Conservation (phyloP, 306 rosid species). For the Astragalus membranaceus region DNA sequence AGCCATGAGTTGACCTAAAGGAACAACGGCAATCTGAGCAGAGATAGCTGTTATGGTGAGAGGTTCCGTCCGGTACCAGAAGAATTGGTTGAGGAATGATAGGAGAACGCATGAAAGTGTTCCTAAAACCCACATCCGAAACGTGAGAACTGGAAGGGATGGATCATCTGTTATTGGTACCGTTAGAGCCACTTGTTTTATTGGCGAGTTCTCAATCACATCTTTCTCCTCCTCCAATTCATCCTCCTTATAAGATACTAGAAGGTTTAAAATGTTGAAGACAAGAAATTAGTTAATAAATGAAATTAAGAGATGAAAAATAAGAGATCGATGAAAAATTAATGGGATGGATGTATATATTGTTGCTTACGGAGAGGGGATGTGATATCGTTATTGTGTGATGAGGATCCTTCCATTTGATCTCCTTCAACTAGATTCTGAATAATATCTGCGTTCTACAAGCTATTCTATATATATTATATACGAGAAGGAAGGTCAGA, state of each 20-base stretch:
- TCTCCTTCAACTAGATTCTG: background rate
- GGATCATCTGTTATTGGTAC: conserved; percentile 71
- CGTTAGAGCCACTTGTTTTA: conserved; percentile 79
- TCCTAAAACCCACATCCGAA: conserved; percentile 89
- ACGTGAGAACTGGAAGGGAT: conserved; percentile 63
- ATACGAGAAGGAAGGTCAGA: background rate
- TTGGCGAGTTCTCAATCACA: conserved; percentile 53
- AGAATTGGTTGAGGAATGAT: conserved; percentile 87
- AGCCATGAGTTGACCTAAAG: conserved; percentile 86
- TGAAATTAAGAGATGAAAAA: background rate
- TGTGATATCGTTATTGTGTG: conserved; percentile 16
- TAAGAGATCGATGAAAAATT: background rate
- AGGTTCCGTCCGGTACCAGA: conserved; percentile 87
- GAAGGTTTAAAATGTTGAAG: background rate
- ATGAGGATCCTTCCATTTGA: conserved; percentile 3
- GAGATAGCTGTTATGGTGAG: conserved; percentile 79
- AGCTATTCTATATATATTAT: background rate
- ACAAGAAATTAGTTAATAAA: background rate
- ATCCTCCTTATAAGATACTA: conserved; percentile 12
- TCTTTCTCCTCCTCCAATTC: background rate
- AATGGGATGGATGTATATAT: background rate
- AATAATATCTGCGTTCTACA: background rate
- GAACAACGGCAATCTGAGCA: conserved; percentile 90
- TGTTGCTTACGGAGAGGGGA: conserved; percentile 32
- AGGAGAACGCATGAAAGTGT: conserved; percentile 57